These are phyloP conservation scores for Aspergillus sp. DNA, from an alignment of 2,329 filamentous ascomycete genomes.

Conservation along the genomic window DNA sequence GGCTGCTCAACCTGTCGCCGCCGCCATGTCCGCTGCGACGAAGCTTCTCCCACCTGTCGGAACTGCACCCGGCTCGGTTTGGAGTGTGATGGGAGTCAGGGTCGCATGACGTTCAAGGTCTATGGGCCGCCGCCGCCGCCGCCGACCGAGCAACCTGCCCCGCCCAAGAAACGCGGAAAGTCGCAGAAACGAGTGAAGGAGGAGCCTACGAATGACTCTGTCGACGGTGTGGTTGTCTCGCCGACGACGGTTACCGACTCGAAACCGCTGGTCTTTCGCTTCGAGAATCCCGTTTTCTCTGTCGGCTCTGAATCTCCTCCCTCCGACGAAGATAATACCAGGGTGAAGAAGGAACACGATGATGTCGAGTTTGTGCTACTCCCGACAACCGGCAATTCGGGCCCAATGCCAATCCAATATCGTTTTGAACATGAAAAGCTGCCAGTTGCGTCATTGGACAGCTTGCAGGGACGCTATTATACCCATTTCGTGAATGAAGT, in stretches of 20 bases:
- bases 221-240: slow-evolving; percentile 27
- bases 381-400: neutral
- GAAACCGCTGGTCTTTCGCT: slow-evolving; percentile 23
- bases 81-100: slow-evolving; percentile 35
- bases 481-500: slow-evolving; percentile 36
- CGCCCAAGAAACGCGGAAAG: slow-evolving; percentile 23
- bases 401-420: neutral
- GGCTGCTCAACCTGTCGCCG: slow-evolving; percentile 43
- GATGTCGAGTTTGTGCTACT: neutral
- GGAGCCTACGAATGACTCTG: slow-evolving; percentile 10
- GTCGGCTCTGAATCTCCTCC: slow-evolving; percentile 16
- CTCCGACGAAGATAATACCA: neutral
- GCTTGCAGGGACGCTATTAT: slow-evolving; percentile 34
- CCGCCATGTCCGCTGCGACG: slow-evolving; percentile 41
- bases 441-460: slow-evolving; percentile 20
- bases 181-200: slow-evolving; percentile 12
- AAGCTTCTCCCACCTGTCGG: slow-evolving; percentile 36
- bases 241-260: slow-evolving; percentile 22
- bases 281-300: slow-evolving; percentile 25
- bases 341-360: slow-evolving; percentile 6
- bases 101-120: slow-evolving; percentile 39
- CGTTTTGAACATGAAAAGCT: slow-evolving; percentile 20
- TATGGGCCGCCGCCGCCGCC: slow-evolving; percentile 31
- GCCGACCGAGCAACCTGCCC: slow-evolving; percentile 14
- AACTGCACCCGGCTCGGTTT: slow-evolving; percentile 38